Evolutionary conservation across 2,329 filamentous ascomycete genomes (phyloP).

Genomic region (Pseudogymnoascus destructans): DNA sequence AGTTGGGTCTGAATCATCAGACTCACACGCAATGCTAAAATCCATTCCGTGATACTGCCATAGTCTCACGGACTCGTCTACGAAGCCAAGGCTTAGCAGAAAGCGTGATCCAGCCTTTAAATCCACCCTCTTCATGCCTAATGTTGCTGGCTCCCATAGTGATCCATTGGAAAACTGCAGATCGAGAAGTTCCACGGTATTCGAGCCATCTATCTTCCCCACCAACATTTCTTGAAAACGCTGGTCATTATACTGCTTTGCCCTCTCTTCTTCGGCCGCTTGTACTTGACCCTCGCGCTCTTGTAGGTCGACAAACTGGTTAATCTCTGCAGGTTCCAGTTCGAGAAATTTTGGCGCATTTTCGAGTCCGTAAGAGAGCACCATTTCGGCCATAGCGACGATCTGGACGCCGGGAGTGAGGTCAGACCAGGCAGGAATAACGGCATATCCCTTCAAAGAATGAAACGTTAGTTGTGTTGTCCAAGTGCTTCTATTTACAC

Average conservation of each 20-base stretch:
- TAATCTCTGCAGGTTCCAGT: neutral
- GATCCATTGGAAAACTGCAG: neutral
- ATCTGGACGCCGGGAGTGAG: neutral
- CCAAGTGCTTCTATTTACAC: neutral
- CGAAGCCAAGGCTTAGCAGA: neutral
- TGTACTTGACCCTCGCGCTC: neutral
- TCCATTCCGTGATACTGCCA: neutral
- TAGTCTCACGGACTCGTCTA: neutral
- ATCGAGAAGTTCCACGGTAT: neutral
- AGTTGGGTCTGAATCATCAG: neutral
- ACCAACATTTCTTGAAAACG: neutral
- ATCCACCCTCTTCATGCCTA: neutral
- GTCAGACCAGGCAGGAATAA: neutral
- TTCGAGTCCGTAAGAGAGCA: neutral
- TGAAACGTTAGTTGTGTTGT: neutral
- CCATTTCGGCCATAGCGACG: neutral
- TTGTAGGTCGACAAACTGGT: neutral
- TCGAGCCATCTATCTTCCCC: neutral
- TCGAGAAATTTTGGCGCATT: neutral
- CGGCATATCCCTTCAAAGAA: neutral
- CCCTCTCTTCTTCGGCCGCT: neutral
- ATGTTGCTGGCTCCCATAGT: neutral
- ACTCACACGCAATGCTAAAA: neutral
- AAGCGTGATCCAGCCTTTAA: neutral
- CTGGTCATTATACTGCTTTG: neutral